Percentiles rank a stretch among this genome's conserved stretches.
Conservation (phyloP, 192 early-diverging fungal genomes). For the Backusella mclennaniae region DNA sequence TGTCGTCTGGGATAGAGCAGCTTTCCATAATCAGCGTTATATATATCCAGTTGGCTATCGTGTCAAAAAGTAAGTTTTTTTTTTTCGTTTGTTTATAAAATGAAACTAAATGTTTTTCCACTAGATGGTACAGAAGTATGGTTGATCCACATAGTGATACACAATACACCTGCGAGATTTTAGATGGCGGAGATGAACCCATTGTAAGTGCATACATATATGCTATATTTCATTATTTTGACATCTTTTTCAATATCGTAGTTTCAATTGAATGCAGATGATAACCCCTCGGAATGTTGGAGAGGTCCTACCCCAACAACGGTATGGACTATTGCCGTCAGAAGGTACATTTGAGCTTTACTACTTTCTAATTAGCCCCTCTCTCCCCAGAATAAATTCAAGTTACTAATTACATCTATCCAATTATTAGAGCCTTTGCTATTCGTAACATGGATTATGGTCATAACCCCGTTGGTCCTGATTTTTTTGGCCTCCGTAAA, state of each 20-base stretch:
- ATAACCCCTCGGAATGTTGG: slow-evolving; percentile 67
- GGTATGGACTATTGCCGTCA: slow-evolving; percentile 83
- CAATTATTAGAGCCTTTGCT: slow-evolving; percentile 58
- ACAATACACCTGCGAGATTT: slow-evolving; percentile 74
- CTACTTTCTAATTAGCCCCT: background rate
- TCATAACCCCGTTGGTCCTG: slow-evolving; percentile 83
- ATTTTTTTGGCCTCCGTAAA: slow-evolving; percentile 89
- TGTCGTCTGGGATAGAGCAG: slow-evolving; percentile 72
- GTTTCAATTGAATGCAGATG: slow-evolving; percentile 86
- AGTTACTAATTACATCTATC: background rate
- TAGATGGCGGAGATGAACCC: slow-evolving; percentile 79
- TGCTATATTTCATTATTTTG: background rate
- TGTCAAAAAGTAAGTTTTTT: slow-evolving; percentile 45
- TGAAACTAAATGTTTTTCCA: background rate
- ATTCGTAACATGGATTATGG: slow-evolving; percentile 78
- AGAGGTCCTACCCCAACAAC: slow-evolving; percentile 78
- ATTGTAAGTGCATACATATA: slow-evolving; percentile 30
- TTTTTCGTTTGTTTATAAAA: background rate
- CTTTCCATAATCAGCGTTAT: slow-evolving; percentile 88
- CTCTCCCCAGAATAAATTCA: no score
- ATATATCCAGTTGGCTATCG: slow-evolving; percentile 91
- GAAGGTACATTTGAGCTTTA: slow-evolving; percentile 29
- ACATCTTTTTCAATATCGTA: slow-evolving; percentile 17
- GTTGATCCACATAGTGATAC: slow-evolving; percentile 46
- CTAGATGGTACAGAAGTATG: slow-evolving; percentile 56